Evolutionary conservation across 306 rosid genomes (phyloP).

Genomic region (Gastrolobium bilobum): DNA sequence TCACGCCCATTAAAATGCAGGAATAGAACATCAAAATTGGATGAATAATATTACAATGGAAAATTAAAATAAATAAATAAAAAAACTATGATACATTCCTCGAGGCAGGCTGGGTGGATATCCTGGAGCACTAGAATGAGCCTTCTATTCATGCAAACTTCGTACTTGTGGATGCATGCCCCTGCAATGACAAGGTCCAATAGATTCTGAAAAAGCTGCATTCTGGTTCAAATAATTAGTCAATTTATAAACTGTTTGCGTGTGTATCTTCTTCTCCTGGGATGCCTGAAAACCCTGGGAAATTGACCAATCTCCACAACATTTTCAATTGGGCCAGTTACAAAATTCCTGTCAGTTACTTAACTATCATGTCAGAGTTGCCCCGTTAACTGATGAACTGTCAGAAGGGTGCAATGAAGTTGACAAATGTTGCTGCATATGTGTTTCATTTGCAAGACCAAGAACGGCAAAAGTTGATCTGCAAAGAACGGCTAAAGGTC

Average conservation of each 20-base stretch:
- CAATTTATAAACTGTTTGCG: neutral
- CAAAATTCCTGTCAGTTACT: constrained; percentile 36
- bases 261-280: constrained; percentile 26
- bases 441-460: constrained; percentile 75
- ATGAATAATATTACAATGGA: constrained; percentile 56
- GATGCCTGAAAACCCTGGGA: constrained; percentile 40
- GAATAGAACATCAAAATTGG: constrained; percentile 61
- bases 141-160: constrained; percentile 30
- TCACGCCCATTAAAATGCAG: constrained; percentile 32
- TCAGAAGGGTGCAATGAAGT: constrained; percentile 66
- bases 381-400: constrained; percentile 75
- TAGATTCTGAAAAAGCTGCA: constrained; percentile 41
- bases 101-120: constrained; percentile 43
- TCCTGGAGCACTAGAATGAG: constrained; percentile 35
- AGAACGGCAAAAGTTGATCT: constrained; percentile 78
- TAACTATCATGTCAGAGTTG: constrained; percentile 64
- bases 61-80: constrained; percentile 1
- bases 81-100: constrained; percentile 53
- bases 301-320: constrained; percentile 39
- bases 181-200: constrained; percentile 16
- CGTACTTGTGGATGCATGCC: constrained; percentile 1
- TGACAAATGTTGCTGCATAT: constrained; percentile 63
- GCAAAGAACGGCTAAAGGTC: constrained; percentile 72
- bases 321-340: constrained; percentile 41
- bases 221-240: constrained; percentile 41